Percentiles rank a stretch among this genome's conserved stretches.
Evolutionary conservation across 164 flowering plant genomes (phyloP).

Genomic region (Magnolia kwangsiensis): DNA sequence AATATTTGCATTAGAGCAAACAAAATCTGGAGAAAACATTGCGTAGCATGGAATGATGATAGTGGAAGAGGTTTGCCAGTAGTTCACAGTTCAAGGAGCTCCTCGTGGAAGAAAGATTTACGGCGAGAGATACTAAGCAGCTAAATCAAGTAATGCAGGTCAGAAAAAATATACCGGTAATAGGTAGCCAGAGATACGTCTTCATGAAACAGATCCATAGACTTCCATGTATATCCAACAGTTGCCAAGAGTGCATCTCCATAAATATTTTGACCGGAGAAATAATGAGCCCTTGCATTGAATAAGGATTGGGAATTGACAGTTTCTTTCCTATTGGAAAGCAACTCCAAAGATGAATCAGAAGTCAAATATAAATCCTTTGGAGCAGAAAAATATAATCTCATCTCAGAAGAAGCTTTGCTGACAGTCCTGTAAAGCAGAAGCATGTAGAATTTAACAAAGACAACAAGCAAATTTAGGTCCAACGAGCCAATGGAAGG

Average conservation of each 20-base stretch:
- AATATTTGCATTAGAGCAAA: neutral
- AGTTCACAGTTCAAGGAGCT: neutral
- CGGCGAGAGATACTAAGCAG: neutral
- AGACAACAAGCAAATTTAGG: neutral
- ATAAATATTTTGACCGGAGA: conserved; percentile 62
- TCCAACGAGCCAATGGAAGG: neutral
- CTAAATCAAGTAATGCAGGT: neutral
- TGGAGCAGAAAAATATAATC: conserved; percentile 64
- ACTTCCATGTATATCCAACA: conserved; percentile 77
- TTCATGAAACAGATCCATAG: conserved; percentile 58
- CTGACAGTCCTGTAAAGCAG: conserved; percentile 61
- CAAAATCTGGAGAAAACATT: neutral
- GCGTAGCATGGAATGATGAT: too few relatives aligned
- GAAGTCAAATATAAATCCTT: conserved; percentile 17
- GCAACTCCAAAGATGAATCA: conserved; percentile 27
- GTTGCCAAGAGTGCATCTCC: conserved; percentile 82
- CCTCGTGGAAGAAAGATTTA: neutral
- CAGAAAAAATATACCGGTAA: conserved; percentile 52
- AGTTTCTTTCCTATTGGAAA: conserved; percentile 19
- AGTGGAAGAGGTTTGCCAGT: neutral
- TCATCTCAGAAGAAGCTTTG: conserved; percentile 76
- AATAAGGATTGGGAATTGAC: conserved; percentile 23
- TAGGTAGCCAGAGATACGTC: conserved; percentile 57
- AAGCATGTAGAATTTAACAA: neutral
- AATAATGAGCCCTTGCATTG: conserved; percentile 75